phyloP scores from a whole-genome alignment of 2,329 filamentous ascomycete genomes.

The Pestalotiopsis sp. region DNA sequence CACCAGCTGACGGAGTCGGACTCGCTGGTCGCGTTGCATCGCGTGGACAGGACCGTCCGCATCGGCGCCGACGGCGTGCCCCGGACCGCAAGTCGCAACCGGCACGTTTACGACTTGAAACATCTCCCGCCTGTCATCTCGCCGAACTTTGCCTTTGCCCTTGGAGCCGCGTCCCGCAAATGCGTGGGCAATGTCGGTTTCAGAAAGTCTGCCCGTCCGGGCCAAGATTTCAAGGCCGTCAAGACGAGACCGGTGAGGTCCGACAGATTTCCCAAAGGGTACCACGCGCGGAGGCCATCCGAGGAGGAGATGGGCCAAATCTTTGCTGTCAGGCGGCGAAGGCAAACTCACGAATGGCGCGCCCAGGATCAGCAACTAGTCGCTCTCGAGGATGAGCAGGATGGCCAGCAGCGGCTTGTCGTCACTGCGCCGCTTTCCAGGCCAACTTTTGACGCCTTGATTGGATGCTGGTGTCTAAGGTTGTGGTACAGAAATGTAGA shows the following conservation, averaged over 20 bases:
- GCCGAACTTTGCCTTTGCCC: constrained; percentile 22
- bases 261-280: constrained; percentile 24
- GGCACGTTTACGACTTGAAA: constrained; percentile 25
- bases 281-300: constrained; percentile 19
- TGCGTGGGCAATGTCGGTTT: constrained; percentile 21
- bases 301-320: constrained; percentile 19
- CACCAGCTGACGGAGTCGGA: constrained; percentile 20
- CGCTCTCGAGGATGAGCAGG: constrained; percentile 24
- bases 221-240: constrained; percentile 20
- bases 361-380: constrained; percentile 18
- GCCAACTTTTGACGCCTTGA: constrained; percentile 23
- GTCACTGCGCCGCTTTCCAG: constrained; percentile 20
- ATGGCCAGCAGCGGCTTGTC: constrained; percentile 17
- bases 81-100: constrained; percentile 18
- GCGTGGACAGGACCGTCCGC: constrained; percentile 21
- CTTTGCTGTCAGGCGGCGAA: constrained; percentile 22
- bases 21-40: constrained; percentile 24
- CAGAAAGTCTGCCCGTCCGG: constrained; percentile 18
- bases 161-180: constrained; percentile 20
- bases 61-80: constrained; percentile 18
- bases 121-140: constrained; percentile 24
- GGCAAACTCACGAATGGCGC: constrained; percentile 24
- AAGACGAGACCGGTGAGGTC: constrained; percentile 18
- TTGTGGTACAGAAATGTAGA: constrained; percentile 22
- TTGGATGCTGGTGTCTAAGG: constrained; percentile 24